phyloP scores from a whole-genome alignment of 208 protist species.

The Phytomonas francai region DNA sequence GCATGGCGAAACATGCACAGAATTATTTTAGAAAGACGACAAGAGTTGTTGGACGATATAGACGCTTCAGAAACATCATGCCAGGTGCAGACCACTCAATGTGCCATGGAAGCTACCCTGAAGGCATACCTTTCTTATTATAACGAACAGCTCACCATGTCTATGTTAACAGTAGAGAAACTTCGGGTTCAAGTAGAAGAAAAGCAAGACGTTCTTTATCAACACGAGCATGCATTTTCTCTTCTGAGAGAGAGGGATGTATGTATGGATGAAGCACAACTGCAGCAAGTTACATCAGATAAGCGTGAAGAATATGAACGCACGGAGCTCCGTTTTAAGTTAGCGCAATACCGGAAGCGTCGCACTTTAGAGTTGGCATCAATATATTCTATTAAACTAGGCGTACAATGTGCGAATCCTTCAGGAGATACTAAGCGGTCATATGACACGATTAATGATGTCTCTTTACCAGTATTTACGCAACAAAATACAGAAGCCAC shows the following conservation, averaged over 20 bases:
- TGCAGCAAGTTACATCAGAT: neutral
- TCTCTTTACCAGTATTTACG: conserved; percentile 4
- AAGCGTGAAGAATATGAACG: conserved; percentile 21
- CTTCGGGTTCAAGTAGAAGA: conserved; percentile 20
- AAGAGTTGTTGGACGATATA: neutral
- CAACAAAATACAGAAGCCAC: neutral
- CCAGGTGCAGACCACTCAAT: conserved; percentile 14
- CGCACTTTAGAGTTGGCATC: conserved; percentile 20
- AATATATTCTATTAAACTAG: conserved; percentile 28
- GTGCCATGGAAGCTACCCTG: conserved; percentile 16
- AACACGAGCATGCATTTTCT: conserved; percentile 22
- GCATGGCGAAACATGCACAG: neutral
- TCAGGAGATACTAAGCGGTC: neutral
- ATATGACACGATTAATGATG: neutral
- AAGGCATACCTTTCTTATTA: conserved; percentile 24
- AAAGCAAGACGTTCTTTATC: conserved; percentile 17
- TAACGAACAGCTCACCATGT: conserved; percentile 23
- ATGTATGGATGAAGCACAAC: neutral
- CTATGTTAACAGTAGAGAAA: conserved; percentile 24
- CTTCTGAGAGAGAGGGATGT: conserved; percentile 5
- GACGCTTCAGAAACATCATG: neutral
- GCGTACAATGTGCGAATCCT: conserved; percentile 15
- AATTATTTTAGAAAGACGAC: neutral
- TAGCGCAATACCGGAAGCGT: conserved; percentile 17
- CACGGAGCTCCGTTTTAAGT: conserved; percentile 24